Evolutionary conservation across 768 basidiomycete genomes (phyloP), one percentile per base, ranked within the genome.

Genomic region (Tricholoma saponaceum): DNA sequence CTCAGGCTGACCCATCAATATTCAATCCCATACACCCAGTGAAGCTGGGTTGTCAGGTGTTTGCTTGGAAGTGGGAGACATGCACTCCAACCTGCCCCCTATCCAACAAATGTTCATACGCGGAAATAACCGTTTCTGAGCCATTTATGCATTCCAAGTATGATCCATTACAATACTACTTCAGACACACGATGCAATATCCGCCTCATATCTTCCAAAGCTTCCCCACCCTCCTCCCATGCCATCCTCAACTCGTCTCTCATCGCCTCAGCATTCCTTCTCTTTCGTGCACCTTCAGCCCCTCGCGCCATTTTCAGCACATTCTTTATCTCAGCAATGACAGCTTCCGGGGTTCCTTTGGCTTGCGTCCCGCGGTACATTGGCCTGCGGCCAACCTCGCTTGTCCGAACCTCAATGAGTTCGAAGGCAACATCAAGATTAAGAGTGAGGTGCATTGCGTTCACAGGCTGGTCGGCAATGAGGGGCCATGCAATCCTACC

Each of bases 401-500:
- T 62, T 5, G 64, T 63, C 5, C 64, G 60, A 28, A 67, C 63
- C 43, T 67, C 59, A 12, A 62, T 35, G 1, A 67, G 58, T 18
- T 67, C 63, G 32, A 67, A 64, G 3, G 59, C 67, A 8, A 37
- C 63, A 14, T 63, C 56, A 23, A 68, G 59, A 20, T 56, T 62
- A 1, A 59, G 58, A 0, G 59, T 53, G 18, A 66, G 56, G n/a
- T 64, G 59, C 0, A 35, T 51, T 0, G 67, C 64, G 1, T 62
- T 59, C 0, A 55, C 26, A 0, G 67, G 67, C 52, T 68, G 67
- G 28, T 68, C 65, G 3, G 46, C 60, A 7, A 55, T 54, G 37
- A 68, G 59, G 0, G 65, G 67, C 67, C 67, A 68, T 23, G 58
- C 62, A 9, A 68, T 66, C 43, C 67, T 68, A 26, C 9, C 20